Evolutionary conservation across 2,329 filamentous ascomycete genomes (phyloP).

Genomic region (Fusarium haematococcum): DNA sequence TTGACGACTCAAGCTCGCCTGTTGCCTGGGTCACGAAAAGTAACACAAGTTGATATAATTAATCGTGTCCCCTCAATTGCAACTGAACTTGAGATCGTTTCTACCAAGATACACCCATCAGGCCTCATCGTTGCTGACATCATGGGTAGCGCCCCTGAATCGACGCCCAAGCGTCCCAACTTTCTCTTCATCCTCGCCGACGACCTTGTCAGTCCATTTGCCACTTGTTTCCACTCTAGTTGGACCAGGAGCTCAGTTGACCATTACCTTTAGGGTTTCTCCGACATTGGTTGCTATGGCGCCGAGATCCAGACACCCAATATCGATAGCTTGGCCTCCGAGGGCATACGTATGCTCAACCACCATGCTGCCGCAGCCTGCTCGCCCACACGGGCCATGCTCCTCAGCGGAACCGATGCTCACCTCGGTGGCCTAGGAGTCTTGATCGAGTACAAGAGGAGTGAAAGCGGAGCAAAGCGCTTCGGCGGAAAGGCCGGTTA

Average conservation of each 20-base stretch:
- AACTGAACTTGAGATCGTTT: background rate
- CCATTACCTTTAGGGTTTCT: conserved; percentile 64
- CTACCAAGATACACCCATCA: background rate
- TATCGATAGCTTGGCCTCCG: conserved; percentile 63
- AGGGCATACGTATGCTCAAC: conserved; percentile 69
- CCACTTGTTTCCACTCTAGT: background rate
- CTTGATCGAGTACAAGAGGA: conserved; percentile 59
- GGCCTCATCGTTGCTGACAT: background rate
- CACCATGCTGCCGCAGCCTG: conserved; percentile 73
- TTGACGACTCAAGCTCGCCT: background rate
- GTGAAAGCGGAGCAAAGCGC: background rate
- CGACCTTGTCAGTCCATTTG: conserved; percentile 9
- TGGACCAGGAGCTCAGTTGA: background rate
- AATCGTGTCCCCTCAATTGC: background rate
- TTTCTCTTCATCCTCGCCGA: conserved; percentile 22
- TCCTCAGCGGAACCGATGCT: conserved; percentile 67
- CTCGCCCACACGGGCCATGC: conserved; percentile 72
- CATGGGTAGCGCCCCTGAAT: background rate
- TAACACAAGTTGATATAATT: background rate
- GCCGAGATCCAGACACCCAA: conserved; percentile 71
- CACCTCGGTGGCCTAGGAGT: conserved; percentile 20
- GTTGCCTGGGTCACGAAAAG: background rate
- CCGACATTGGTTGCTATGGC: conserved; percentile 69
- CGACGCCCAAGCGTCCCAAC: conserved; percentile 12
- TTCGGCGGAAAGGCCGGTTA: conserved; percentile 13